Evolutionary conservation across 768 basidiomycete species (phyloP).

Genomic region (Mrakia blollopis): DNA sequence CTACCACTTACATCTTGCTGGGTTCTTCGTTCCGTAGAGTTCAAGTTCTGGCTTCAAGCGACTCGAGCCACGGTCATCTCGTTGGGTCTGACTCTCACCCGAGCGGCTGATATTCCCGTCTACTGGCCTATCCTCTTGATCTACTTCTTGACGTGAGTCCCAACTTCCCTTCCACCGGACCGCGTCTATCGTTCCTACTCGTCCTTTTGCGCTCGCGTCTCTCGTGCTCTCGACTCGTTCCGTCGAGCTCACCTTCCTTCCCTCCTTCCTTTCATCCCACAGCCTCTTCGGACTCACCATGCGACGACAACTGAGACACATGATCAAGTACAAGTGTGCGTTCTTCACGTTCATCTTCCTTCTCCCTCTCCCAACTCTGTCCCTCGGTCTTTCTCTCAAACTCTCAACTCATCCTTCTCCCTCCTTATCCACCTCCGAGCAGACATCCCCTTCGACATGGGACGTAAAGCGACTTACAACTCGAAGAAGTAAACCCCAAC

Average conservation of each 20-base stretch:
- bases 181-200: slow-evolving; percentile 27
- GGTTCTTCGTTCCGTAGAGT: slow-evolving; percentile 36
- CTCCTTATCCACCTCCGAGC: too few species aligned
- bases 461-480: slow-evolving; percentile 30
- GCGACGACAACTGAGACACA: slow-evolving; percentile 59
- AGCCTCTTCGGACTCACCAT: slow-evolving; percentile 31
- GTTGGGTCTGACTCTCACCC: slow-evolving; percentile 70
- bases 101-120: slow-evolving; percentile 89
- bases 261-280: neutral
- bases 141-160: slow-evolving; percentile 79
- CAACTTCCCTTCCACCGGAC: slow-evolving; percentile 1
- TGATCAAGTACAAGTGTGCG: slow-evolving; percentile 89
- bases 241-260: neutral
- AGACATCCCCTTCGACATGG: slow-evolving; percentile 34
- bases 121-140: slow-evolving; percentile 98
- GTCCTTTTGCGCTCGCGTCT: neutral
- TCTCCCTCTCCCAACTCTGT: neutral
- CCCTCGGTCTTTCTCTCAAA: neutral
- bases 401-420: neutral
- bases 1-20: neutral
- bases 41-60: slow-evolving; percentile 67
- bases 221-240: slow-evolving; percentile 8
- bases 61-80: slow-evolving; percentile 84
- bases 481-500: neutral
- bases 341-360: neutral